Conservation (phyloP, 2,329 filamentous ascomycete genomes). For the Ophiostoma populinum region DNA sequence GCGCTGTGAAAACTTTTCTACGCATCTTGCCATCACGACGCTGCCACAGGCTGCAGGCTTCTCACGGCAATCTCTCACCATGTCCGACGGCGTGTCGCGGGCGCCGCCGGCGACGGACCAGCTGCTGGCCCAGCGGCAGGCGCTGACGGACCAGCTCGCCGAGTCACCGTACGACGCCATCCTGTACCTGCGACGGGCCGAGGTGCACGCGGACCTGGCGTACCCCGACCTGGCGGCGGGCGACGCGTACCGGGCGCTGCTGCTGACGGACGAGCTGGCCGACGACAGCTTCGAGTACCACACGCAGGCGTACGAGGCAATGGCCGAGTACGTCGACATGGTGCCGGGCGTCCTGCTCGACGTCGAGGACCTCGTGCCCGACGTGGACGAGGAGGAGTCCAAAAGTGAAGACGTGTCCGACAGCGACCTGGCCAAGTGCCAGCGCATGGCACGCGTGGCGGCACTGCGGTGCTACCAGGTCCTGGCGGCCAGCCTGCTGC, state of each 20-base stretch:
- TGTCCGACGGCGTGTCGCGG: not conserved
- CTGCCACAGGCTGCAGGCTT: no score
- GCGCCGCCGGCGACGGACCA: constrained; percentile 19
- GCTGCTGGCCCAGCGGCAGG: constrained; percentile 35
- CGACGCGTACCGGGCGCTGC: constrained; percentile 79
- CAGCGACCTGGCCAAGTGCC: not conserved
- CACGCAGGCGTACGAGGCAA: constrained; percentile 40
- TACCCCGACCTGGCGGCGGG: constrained; percentile 83
- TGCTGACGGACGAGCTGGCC: constrained; percentile 63
- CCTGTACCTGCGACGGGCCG: constrained; percentile 51
- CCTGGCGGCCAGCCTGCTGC: constrained; percentile 37
- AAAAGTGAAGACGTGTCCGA: not conserved
- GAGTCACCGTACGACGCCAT: constrained; percentile 42
- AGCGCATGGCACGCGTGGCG: constrained; percentile 27
- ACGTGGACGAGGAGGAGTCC: not conserved
- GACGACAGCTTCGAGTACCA: constrained; percentile 75
- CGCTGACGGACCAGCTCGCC: constrained; percentile 36
- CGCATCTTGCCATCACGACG: not conserved
- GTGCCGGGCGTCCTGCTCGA: constrained; percentile 27
- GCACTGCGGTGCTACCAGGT: constrained; percentile 43
- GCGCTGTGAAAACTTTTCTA: not conserved
- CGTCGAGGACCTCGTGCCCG: not conserved
- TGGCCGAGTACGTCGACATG: constrained; percentile 23
- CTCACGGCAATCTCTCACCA: no score
- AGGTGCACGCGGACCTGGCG: constrained; percentile 53